Percentiles rank a stretch among this genome's conserved stretches.
Evolutionary conservation across 78 protist species (phyloP).

Genomic region (Speleostelium caveatum): DNA sequence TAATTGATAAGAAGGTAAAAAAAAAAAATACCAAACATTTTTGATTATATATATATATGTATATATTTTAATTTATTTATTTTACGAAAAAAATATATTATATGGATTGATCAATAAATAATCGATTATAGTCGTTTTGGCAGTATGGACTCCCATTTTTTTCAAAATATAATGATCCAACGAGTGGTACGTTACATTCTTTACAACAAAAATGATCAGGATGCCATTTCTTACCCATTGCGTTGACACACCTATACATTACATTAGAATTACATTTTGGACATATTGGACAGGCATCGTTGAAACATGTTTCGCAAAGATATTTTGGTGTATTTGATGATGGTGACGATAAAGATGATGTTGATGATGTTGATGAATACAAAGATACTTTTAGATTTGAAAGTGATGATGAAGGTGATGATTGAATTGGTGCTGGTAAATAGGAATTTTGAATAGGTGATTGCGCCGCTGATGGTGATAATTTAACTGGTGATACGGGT

Average conservation of each 20-base stretch:
- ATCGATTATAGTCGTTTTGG: slow-evolving; percentile 9
- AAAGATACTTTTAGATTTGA: too few species aligned
- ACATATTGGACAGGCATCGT: slow-evolving; percentile 51
- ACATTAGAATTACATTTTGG: slow-evolving; percentile 49
- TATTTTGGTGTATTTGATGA: slow-evolving; percentile 13
- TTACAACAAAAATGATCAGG: slow-evolving; percentile 51
- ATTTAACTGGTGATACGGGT: slow-evolving; percentile 15
- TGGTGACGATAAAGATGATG: not conserved
- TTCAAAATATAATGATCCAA: slow-evolving; percentile 12
- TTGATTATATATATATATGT: too few species aligned
- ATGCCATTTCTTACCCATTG: slow-evolving; percentile 68
- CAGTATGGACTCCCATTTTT: slow-evolving; percentile 37
- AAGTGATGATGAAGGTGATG: not conserved
- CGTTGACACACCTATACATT: slow-evolving; percentile 63
- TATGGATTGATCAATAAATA: not conserved
- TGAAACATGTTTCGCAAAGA: slow-evolving; percentile 57
- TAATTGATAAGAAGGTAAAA: too few species aligned
- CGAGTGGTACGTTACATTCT: not conserved
- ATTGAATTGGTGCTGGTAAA: not conserved
- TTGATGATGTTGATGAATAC: not conserved
- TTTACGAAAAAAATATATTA: too few species aligned
- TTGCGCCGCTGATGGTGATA: not conserved
- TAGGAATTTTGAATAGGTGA: not conserved
- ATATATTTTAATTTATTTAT: too few species aligned
- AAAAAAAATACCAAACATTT: too few species aligned